phyloP scores from a whole-genome alignment of 83 land plant genomes.

The Isoetes engelmannii region DNA sequence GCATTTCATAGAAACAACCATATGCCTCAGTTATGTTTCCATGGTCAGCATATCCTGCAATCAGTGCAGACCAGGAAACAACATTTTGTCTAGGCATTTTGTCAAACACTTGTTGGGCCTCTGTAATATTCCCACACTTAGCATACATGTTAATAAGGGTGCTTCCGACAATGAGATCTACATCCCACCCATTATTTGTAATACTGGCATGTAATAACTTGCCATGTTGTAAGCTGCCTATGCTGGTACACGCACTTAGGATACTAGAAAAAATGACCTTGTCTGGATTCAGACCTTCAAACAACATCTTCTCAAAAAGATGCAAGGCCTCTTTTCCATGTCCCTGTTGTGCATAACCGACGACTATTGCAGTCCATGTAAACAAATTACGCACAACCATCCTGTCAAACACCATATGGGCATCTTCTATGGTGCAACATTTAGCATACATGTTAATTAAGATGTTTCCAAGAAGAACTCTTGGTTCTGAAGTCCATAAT shows the following conservation, averaged over 20 bases:
- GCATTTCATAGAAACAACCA: background rate
- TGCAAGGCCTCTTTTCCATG: constrained; percentile 13
- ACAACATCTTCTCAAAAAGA: background rate
- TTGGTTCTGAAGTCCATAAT: constrained; percentile 19
- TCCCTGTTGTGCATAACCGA: constrained; percentile 14
- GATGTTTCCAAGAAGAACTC: constrained; percentile 12
- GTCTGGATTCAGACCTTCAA: constrained; percentile 2
- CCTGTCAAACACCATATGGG: background rate
- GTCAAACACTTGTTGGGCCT: constrained; percentile 22
- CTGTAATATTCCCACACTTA: constrained; percentile 11
- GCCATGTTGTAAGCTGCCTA: background rate
- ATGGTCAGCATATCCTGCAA: constrained; percentile 34
- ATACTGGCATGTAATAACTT: background rate
- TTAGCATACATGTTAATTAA: constrained; percentile 30
- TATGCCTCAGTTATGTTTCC: constrained; percentile 33
- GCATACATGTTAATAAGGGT: constrained; percentile 6
- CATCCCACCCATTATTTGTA: too few relatives aligned
- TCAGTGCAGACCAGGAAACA: constrained; percentile 27
- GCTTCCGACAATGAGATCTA: background rate
- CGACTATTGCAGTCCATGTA: constrained; percentile 1
- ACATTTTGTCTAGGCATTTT: constrained; percentile 14
- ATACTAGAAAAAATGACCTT: background rate
- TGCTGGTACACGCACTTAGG: constrained; percentile 3
- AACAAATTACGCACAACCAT: background rate
- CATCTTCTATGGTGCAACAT: constrained; percentile 15